A percentile compares a stretch with the other conserved stretches of the same genome.
These are phyloP conservation scores for Cymbidium sinense DNA, from an alignment of 106 monocot species.

Conservation along the genomic window DNA sequence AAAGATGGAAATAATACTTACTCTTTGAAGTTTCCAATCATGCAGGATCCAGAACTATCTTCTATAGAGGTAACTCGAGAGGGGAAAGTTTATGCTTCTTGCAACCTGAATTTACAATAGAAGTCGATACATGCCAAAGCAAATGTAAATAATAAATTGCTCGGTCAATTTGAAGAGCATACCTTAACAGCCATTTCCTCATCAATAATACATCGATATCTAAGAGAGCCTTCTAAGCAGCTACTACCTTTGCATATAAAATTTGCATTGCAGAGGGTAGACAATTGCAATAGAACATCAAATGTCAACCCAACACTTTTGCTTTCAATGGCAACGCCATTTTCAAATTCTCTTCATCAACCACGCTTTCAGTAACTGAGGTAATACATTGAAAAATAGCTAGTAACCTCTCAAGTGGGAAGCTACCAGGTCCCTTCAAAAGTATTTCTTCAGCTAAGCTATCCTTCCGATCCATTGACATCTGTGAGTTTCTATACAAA, in stretches of 20 bases:
- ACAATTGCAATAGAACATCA: conserved; percentile 81
- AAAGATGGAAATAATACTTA: not conserved
- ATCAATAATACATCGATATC: conserved; percentile 71
- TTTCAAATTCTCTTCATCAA: conserved; percentile 24
- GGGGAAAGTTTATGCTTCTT: conserved; percentile 78
- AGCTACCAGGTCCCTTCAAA: conserved; percentile 89
- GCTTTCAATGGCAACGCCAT: conserved; percentile 12
- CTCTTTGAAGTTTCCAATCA: not conserved
- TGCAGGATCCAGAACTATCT: conserved; percentile 28
- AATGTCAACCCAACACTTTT: conserved; percentile 47
- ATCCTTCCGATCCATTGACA: conserved; percentile 53
- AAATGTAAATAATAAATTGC: not conserved
- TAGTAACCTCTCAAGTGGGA: conserved; percentile 84
- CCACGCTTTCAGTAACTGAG: conserved; percentile 43
- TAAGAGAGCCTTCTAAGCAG: conserved; percentile 77
- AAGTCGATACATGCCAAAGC: conserved; percentile 3
- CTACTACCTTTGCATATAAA: conserved; percentile 62
- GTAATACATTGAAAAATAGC: conserved; percentile 93
- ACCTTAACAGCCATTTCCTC: conserved; percentile 90
- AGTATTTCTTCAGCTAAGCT: conserved; percentile 52
- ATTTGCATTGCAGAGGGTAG: conserved; percentile 89
- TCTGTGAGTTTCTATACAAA: conserved; percentile 53
- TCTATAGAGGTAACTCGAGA: conserved; percentile 80
- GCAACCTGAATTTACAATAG: conserved; percentile 52
- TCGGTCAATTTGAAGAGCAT: not conserved